Evolutionary conservation across 805 yeast genomes (phyloP).

Genomic region (Candida caryicola): DNA sequence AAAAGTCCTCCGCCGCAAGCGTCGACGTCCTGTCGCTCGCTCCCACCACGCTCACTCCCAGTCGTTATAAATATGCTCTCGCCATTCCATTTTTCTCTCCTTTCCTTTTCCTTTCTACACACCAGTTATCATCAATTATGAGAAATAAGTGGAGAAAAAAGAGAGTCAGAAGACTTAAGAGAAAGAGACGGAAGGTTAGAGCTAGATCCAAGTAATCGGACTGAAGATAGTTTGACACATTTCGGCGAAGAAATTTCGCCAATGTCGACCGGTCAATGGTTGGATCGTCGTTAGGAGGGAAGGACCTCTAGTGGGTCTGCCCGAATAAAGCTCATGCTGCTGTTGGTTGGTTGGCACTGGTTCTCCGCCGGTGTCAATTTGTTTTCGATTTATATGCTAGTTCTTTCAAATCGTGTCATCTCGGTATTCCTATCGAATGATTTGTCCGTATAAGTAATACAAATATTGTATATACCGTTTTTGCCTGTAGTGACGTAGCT

Average conservation of each 20-base stretch:
- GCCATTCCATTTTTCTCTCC: constrained; percentile 8
- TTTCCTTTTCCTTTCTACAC: constrained; percentile 17
- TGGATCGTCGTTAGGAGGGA: too few species aligned
- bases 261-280: constrained; percentile 1
- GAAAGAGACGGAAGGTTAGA: constrained; percentile 99
- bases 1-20: constrained; percentile 1
- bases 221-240: constrained; percentile 9
- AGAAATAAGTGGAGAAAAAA: constrained; percentile 99
- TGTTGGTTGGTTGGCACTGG: constrained; percentile 3
- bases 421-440: not conserved
- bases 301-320: too few species aligned
- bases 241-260: not conserved
- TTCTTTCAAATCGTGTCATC: constrained; percentile 5
- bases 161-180: constrained; percentile 99
- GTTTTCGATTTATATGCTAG: constrained; percentile 4
- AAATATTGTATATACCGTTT: constrained; percentile 6
- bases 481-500: too few species aligned
- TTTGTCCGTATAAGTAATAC: constrained; percentile 12
- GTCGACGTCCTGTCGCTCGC: too few species aligned
- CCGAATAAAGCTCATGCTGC: too few species aligned
- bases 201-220: constrained; percentile 97
- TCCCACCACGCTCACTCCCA: constrained; percentile 5
- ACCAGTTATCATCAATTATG: constrained; percentile 50
- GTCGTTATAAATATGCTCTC: constrained; percentile 8
- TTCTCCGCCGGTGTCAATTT: constrained; percentile 5